Evolutionary conservation across 2,329 filamentous ascomycete genomes (phyloP), one percentile per base, ranked within the genome.

Genomic region (Pezicula rhizophila): DNA sequence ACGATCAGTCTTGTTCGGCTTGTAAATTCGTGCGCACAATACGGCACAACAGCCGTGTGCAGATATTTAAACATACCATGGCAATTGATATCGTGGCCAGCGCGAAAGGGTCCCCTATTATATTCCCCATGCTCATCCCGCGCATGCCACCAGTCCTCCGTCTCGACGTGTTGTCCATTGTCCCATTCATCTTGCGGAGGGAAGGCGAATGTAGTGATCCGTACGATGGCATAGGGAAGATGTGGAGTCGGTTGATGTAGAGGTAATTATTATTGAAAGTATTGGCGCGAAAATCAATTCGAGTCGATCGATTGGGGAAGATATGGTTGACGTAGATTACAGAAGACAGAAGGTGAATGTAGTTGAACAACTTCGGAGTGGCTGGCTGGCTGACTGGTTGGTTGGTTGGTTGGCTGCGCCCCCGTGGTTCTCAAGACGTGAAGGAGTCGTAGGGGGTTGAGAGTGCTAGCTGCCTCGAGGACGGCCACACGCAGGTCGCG

Each of bases 41-140:
- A 17, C 11, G 26, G n/a, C 31, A 42, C 8, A 8, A 4, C 18
- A 33, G 35, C 7, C 4, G 14, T 11, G 11, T 5, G 15, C 14
- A 23, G 26, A 44, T 17, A 42, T 17, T 38, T 18, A 28, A 31
- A 62, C 89, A 69, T 81, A 96, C 92, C 65, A 88, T 77, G 55
- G 87, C 82, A 68, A 97, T 96, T 50, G 92, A 96, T 56, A 95
- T 82, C 33, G 93, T 97, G 48, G 91, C 90, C 52, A 99, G 79
- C 52, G 92, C 91, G 70, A 99, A 97, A 5, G 93, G 93, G 71
- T 99, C 92, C 61, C 93, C 93, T 53, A 96, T 78, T 61, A 99
- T 90, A 70, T 96, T 95, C 66, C 87, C 87, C 68, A 91, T 70
- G 68, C 80, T 85, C 69, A 96, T 84, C 60, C 70, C 72, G 56